phyloP scores from a whole-genome alignment of 1,284 basidiomycete genomes.

The Ustilago xerochloae region DNA sequence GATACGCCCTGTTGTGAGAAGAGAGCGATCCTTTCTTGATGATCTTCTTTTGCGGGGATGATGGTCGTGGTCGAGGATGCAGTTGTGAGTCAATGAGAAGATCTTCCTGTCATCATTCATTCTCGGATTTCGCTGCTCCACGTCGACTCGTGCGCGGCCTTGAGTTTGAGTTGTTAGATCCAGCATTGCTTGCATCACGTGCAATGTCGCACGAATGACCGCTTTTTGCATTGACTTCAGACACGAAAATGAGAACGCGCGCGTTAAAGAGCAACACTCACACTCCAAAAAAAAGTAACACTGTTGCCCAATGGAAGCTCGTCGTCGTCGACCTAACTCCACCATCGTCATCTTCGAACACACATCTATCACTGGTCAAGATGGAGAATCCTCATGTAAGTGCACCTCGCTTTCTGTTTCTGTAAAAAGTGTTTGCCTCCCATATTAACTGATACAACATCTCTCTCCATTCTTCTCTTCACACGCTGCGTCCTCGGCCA shows the following conservation, averaged over 20 bases:
- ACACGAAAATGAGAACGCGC: slow-evolving; percentile 27
- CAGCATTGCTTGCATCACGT: neutral
- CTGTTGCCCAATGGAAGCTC: too few species aligned
- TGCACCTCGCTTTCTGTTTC: neutral
- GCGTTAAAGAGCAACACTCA: slow-evolving; percentile 39
- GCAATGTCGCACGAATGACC: slow-evolving; percentile 34
- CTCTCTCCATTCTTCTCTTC: neutral
- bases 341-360: slow-evolving; percentile 2
- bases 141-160: slow-evolving; percentile 38
- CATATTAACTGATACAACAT: too few species aligned
- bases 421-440: too few species aligned
- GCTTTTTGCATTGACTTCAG: neutral
- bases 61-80: neutral
- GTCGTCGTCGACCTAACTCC: slow-evolving; percentile 4
- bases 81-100: slow-evolving; percentile 9
- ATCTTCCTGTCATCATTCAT: slow-evolving; percentile 12
- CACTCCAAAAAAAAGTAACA: slow-evolving; percentile 13
- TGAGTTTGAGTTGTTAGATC: slow-evolving; percentile 16
- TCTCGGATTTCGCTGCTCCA: slow-evolving; percentile 17
- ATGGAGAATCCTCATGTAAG: slow-evolving; percentile 48
- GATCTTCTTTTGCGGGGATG: slow-evolving; percentile 1
- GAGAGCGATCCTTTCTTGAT: neutral
- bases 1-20: neutral
- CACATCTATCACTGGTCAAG: neutral
- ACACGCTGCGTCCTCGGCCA: neutral